A percentile compares a stretch with the other conserved stretches of the same genome.
These are phyloP conservation scores for Serendipita sp. DNA, from an alignment of 768 basidiomycete genomes.

Conservation along the genomic window DNA sequence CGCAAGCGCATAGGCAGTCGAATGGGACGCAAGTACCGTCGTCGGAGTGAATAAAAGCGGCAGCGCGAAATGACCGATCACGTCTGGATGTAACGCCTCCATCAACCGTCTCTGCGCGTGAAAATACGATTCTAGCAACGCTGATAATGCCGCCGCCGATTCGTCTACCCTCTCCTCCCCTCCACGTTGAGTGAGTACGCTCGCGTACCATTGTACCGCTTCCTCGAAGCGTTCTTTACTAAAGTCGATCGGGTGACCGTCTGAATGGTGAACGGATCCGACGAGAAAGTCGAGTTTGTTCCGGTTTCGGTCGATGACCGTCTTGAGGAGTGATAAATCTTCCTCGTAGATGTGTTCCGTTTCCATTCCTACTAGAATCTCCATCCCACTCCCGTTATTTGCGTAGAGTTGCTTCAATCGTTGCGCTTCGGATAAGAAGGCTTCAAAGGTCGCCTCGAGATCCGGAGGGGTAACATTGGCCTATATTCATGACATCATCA, in stretches of 20 bases:
- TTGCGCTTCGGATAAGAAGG: conserved; percentile 64
- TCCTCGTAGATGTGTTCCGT: conserved; percentile 67
- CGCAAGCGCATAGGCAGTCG: conserved; percentile 44
- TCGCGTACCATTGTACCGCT: conserved; percentile 32
- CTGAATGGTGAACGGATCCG: conserved; percentile 86
- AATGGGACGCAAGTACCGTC: conserved; percentile 35
- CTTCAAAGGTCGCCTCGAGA: conserved; percentile 48
- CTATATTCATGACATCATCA: conserved; percentile 21
- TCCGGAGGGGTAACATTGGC: conserved; percentile 32
- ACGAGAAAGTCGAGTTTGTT: conserved; percentile 70
- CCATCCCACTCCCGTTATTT: conserved; percentile 30
- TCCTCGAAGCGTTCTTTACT: conserved; percentile 52
- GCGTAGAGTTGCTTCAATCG: conserved; percentile 50
- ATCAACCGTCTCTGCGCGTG: conserved; percentile 70
- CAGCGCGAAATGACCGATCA: conserved; percentile 88
- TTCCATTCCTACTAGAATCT: conserved; percentile 76
- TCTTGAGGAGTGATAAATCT: conserved; percentile 44
- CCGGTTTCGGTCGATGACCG: conserved; percentile 31
- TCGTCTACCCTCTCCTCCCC: conserved; percentile 15
- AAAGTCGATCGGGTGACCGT: conserved; percentile 81
- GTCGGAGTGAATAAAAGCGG: conserved; percentile 70
- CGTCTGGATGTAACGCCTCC: conserved; percentile 56
- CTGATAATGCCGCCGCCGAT: conserved; percentile 12
- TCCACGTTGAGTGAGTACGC: neutral
- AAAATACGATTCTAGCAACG: conserved; percentile 42